Conservation (phyloP, 257 asterid species). For the Solanum clarkiae region DNA sequence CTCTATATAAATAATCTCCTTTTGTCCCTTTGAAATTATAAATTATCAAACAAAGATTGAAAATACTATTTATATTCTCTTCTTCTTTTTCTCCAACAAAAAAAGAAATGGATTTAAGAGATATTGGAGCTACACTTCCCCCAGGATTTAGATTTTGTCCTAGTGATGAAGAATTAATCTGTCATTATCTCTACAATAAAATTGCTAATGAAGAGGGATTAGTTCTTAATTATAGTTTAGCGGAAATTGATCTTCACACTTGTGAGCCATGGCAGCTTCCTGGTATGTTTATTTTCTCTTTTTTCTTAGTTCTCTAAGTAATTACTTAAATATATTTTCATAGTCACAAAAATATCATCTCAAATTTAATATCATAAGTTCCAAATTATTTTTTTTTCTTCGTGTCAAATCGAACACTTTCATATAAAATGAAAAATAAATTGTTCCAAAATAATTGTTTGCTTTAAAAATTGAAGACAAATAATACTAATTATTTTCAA, state of each 20-base stretch:
- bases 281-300: constrained; percentile 51
- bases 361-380: no score
- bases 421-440: no score
- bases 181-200: constrained; percentile 59
- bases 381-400: no score
- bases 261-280: constrained; percentile 99
- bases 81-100: neutral
- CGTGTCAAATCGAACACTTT: no score
- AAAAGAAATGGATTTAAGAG: constrained; percentile 37
- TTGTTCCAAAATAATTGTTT: neutral
- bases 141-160: constrained; percentile 60
- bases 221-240: constrained; percentile 46
- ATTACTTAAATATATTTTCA: neutral
- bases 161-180: constrained; percentile 47
- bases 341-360: no score
- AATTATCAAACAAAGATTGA: neutral
- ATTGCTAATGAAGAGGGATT: constrained; percentile 21
- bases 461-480: neutral
- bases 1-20: neutral
- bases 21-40: neutral
- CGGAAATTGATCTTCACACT: constrained; percentile 76
- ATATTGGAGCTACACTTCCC: constrained; percentile 48
- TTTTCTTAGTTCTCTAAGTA: neutral
- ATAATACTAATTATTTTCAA: neutral
- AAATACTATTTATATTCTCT: neutral